phyloP scores from a whole-genome alignment of 495 filamentous ascomycete genomes.

The Penicillium pulvis region DNA sequence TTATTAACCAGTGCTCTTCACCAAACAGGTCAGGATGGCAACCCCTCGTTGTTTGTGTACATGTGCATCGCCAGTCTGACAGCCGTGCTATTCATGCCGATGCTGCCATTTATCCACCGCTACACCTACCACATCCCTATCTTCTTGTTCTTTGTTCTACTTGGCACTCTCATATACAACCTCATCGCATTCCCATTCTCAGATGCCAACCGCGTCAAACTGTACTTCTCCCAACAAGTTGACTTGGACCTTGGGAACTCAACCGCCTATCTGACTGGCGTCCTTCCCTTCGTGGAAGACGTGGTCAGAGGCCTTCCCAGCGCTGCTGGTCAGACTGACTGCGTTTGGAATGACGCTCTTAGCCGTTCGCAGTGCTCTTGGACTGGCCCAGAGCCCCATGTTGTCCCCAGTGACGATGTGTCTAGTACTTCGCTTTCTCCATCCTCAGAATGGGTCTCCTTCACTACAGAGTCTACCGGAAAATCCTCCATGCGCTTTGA shows the following conservation, averaged over 20 bases:
- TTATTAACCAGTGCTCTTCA: conserved; percentile 69
- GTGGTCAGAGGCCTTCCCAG: conserved; percentile 72
- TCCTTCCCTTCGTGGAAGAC: conserved; percentile 68
- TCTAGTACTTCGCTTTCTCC: conserved; percentile 34
- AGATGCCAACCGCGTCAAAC: conserved; percentile 71
- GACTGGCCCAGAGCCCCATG: conserved; percentile 64
- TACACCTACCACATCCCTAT: conserved; percentile 80
- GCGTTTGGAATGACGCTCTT: conserved; percentile 5
- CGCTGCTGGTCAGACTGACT: conserved; percentile 55
- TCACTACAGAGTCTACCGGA: conserved; percentile 49
- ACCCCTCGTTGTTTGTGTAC: conserved; percentile 66
- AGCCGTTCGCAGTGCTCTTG: conserved; percentile 70
- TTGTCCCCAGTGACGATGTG: conserved; percentile 34
- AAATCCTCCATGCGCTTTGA: conserved; percentile 51
- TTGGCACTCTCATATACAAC: conserved; percentile 83
- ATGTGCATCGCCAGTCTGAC: conserved; percentile 66
- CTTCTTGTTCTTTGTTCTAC: conserved; percentile 71
- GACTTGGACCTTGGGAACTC: conserved; percentile 74
- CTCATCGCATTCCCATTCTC: conserved; percentile 89
- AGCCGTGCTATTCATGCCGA: conserved; percentile 73
- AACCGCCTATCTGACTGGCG: conserved; percentile 67
- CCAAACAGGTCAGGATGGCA: conserved; percentile 83
- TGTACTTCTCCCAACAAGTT: conserved; percentile 82
- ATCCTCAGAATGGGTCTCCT: conserved; percentile 61
- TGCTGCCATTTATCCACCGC: conserved; percentile 84